A percentile compares a stretch with the other conserved stretches of the same genome.
Evolutionary conservation across 2,329 filamentous ascomycete genomes (phyloP).

Genomic region (Epichloe festucae): DNA sequence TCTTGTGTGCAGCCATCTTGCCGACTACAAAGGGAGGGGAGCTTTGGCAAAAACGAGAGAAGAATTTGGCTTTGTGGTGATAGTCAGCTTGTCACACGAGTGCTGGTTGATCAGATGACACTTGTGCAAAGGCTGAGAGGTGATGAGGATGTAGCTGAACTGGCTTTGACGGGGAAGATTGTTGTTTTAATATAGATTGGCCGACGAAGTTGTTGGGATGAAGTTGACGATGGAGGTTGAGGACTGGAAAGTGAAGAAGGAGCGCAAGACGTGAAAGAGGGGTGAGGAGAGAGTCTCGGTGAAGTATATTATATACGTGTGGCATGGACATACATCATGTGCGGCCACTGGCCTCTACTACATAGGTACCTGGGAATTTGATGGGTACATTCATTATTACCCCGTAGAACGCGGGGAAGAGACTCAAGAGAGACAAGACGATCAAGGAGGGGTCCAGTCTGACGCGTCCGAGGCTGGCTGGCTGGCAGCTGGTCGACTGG

Average conservation of each 20-base stretch:
- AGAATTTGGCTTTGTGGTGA: slow-evolving; percentile 1
- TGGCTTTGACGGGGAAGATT: neutral
- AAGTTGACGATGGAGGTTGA: neutral
- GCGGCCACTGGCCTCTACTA: no score
- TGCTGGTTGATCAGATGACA: neutral
- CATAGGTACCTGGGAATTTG: no score
- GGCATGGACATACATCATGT: no score
- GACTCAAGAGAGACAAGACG: neutral
- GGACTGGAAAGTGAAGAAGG: no score
- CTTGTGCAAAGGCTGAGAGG: neutral
- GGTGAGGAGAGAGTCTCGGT: no score
- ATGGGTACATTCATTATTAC: neutral
- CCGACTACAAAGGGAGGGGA: no score
- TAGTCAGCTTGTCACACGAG: neutral
- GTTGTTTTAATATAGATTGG: neutral
- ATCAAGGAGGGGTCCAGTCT: neutral
- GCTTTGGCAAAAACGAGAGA: slow-evolving; percentile 6
- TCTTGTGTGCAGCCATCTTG: slow-evolving; percentile 46
- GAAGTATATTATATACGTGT: no score
- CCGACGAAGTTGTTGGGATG: neutral
- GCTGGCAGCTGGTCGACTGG: no score
- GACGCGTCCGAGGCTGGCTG: neutral
- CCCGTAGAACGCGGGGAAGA: neutral
- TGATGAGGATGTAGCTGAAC: neutral
- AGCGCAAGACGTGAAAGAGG: no score